Base-by-base conservation (phyloP, 257 asterid species). In the Petunia axillaris region DNA sequence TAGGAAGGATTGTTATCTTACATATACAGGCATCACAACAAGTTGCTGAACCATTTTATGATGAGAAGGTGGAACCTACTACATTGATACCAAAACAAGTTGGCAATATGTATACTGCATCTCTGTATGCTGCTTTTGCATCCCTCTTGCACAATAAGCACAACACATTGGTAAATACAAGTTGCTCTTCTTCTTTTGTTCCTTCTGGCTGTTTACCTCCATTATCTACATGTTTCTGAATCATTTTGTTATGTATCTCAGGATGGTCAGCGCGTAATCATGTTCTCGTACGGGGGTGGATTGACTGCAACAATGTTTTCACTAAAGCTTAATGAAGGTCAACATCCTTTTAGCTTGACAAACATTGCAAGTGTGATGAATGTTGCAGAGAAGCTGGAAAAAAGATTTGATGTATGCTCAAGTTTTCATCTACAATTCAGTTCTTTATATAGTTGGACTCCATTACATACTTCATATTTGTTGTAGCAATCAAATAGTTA, bases 61-160 rank as follows among this genome's bases (percentile, higher is more conserved):
- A 91, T 58, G 86, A 83, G 68, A 94, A 92, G 87, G 99, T 96
- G 91, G 90, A 89, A 80, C 99, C 99, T 53, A 79, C 97, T 1
- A 96, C 99, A 62, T 87, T 94, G 81, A 79, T 96, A 79, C 98
- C 99, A 2, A 96, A 94, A 85, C 99, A 96, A 89, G 97, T 96
- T 2, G 99, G 99, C 52, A 96, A 96, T 89, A 96, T 92, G 99
- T 96, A 96, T 77, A 96, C 99, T 14, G 99, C 99, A 74, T 96
- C 99, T 1, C 87, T 96, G 53, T 96, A 96, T 85, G 99, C 98
- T 46, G 99, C 99, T 79, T 92, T 96, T 84, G 97, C 94, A 65
- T 96, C 99, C 57, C 95, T 96, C 77, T 78, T 96, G 82, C 97
- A 96, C 92, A 92, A 88, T 79, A 93, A 96, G 71, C 80, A 81